Conservation (phyloP, 495 filamentous ascomycete species). For the Aspergillus asperescens region DNA sequence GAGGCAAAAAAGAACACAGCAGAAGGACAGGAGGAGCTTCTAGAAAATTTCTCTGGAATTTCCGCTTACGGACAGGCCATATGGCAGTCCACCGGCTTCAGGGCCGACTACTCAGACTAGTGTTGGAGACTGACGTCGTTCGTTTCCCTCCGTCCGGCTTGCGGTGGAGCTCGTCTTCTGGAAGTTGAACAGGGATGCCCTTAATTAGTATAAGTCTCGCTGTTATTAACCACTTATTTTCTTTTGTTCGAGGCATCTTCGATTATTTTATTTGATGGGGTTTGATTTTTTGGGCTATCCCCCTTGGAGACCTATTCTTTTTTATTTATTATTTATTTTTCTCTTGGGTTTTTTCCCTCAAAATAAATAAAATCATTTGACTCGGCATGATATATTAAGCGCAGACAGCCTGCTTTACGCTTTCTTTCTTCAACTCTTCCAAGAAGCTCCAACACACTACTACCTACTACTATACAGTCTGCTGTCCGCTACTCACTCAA, state of each 20-base stretch:
- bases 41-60: conserved; percentile 44
- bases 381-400: conserved; percentile 15
- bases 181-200: conserved; percentile 29
- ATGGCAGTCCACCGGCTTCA: conserved; percentile 16
- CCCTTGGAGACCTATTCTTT: conserved; percentile 5
- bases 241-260: neutral
- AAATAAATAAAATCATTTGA: conserved; percentile 1
- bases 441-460: conserved; percentile 1
- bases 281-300: conserved; percentile 9
- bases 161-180: conserved; percentile 29
- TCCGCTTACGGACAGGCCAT: conserved; percentile 28
- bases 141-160: conserved; percentile 17
- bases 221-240: neutral
- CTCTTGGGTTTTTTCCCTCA: conserved; percentile 4
- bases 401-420: conserved; percentile 7
- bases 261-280: conserved; percentile 9
- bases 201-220: conserved; percentile 11
- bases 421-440: conserved; percentile 10
- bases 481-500: too few relatives aligned
- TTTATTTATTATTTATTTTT: conserved; percentile 1
- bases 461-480: neutral
- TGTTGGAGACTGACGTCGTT: conserved; percentile 21
- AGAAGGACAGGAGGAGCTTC: conserved; percentile 29
- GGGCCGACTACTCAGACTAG: conserved; percentile 13
- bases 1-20: conserved; percentile 7